Conservation (phyloP, 2,329 filamentous ascomycete genomes). For the Penicillium palitans region DNA sequence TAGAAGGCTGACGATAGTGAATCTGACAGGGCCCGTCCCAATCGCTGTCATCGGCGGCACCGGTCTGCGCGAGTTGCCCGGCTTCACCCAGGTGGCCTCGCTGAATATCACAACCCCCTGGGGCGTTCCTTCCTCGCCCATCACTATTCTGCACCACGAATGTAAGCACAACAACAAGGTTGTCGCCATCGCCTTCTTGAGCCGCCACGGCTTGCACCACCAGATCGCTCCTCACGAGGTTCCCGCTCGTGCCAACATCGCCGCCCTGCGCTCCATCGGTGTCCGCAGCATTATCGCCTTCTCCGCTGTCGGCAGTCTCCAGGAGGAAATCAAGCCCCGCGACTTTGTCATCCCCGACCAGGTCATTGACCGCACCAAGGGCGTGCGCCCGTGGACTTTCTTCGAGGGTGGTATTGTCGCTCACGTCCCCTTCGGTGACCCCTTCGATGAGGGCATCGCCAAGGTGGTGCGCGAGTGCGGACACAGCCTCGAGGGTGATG, state of each 20-base stretch:
- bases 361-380: slow-evolving; percentile 96
- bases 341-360: slow-evolving; percentile 97
- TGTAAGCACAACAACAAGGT: slow-evolving; percentile 64
- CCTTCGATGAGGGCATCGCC: slow-evolving; percentile 79
- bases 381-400: slow-evolving; percentile 90
- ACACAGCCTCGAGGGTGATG: slow-evolving; percentile 74
- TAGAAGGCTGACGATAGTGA: slow-evolving; percentile 16
- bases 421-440: slow-evolving; percentile 93
- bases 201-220: slow-evolving; percentile 87
- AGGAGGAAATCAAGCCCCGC: slow-evolving; percentile 88
- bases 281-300: slow-evolving; percentile 92
- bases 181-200: slow-evolving; percentile 80
- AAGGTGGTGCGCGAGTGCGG: slow-evolving; percentile 77
- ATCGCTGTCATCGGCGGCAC: slow-evolving; percentile 94
- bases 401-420: slow-evolving; percentile 81
- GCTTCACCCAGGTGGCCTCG: slow-evolving; percentile 79
- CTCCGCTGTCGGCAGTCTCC: slow-evolving; percentile 88
- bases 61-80: slow-evolving; percentile 81
- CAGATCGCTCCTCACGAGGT: slow-evolving; percentile 91
- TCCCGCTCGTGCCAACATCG: slow-evolving; percentile 92
- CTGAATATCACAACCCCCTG: slow-evolving; percentile 81
- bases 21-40: slow-evolving; percentile 58
- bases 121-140: slow-evolving; percentile 74
- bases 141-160: slow-evolving; percentile 85
- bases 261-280: slow-evolving; percentile 87